These are phyloP conservation scores for Cyberlindnera petersonii DNA, from an alignment of 805 yeast genomes.

Conservation along the genomic window DNA sequence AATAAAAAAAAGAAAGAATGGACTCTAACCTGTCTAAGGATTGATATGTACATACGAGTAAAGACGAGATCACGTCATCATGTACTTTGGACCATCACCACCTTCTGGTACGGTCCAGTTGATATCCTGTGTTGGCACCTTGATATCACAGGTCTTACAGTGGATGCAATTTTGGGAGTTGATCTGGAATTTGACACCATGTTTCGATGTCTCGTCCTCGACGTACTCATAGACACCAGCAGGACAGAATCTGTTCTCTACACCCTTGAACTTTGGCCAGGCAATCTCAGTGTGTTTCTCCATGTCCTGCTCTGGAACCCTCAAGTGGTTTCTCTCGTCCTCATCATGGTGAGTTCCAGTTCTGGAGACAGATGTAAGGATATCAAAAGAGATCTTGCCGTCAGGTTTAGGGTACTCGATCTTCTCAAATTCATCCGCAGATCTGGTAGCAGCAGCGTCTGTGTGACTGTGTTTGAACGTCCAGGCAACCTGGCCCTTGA, in stretches of 20 bases:
- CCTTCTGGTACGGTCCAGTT: conserved; percentile 98
- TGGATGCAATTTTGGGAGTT: conserved; percentile 97
- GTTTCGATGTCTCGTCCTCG: conserved; percentile 52
- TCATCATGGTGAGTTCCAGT: conserved; percentile 97
- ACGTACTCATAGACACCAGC: conserved; percentile 96
- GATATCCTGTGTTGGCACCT: conserved; percentile 92
- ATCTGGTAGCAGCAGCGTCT: conserved; percentile 68
- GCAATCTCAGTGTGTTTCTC: conserved; percentile 62
- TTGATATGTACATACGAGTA: background rate
- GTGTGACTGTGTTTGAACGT: conserved; percentile 67
- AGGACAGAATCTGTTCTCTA: conserved; percentile 92
- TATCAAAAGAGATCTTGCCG: conserved; percentile 86
- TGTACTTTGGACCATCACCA: conserved; percentile 97
- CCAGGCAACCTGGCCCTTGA: conserved; percentile 84
- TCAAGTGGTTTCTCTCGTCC: conserved; percentile 85
- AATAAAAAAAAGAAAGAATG: background rate
- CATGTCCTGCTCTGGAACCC: conserved; percentile 60
- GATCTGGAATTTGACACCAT: conserved; percentile 83
- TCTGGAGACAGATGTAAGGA: conserved; percentile 90
- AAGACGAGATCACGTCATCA: conserved; percentile 50
- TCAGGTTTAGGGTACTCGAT: conserved; percentile 96
- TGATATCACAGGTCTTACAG: conserved; percentile 97
- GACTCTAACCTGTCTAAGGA: background rate
- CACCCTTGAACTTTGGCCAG: conserved; percentile 77
- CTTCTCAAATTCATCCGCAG: conserved; percentile 61